A percentile compares a stretch with the other conserved stretches of the same genome.
Conservation (phyloP, 164 flowering plant genomes). For the Tetrastigma voinierianum region DNA sequence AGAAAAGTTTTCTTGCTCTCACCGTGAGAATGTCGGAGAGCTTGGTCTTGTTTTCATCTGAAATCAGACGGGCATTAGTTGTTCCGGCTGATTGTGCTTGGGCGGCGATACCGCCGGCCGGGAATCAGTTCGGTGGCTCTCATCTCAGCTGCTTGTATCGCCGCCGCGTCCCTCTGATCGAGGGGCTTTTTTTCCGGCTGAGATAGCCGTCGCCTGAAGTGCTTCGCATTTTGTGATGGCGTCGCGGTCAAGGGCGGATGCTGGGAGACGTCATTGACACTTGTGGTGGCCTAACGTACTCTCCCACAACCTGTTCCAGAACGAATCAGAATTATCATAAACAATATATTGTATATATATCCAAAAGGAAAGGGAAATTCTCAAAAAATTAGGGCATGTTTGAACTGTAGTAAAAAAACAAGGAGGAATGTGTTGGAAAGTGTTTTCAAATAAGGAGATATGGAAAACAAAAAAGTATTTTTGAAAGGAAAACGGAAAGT, state of each 20-base stretch:
- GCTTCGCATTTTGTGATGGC: constrained; percentile 52
- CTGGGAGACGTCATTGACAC: constrained; percentile 9
- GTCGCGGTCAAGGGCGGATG: constrained; percentile 3
- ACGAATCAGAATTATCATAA: no score
- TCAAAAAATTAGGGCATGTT: no score
- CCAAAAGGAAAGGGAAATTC: no score
- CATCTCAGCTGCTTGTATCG: constrained; percentile 52
- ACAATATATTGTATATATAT: no score
- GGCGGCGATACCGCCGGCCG: constrained; percentile 54
- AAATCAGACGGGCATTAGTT: constrained; percentile 14
- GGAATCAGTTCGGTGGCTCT: constrained; percentile 32
- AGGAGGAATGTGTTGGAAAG: no score
- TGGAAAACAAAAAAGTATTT: no score
- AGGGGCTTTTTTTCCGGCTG: constrained; percentile 45
- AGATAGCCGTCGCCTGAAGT: constrained; percentile 33
- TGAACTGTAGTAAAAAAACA: no score
- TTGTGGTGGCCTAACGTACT: constrained; percentile 10
- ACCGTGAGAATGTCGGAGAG: constrained; percentile 41
- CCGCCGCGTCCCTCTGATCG: constrained; percentile 54
- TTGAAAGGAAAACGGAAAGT: no score
- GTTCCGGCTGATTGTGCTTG: constrained; percentile 47
- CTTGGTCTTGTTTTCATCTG: constrained; percentile 29
- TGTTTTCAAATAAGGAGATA: no score
- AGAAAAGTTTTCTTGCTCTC: neutral
- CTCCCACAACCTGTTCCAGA: constrained; percentile 18